Base-by-base conservation (phyloP, 2,329 filamentous ascomycete genomes). In the Dactylonectria estremocensis region DNA sequence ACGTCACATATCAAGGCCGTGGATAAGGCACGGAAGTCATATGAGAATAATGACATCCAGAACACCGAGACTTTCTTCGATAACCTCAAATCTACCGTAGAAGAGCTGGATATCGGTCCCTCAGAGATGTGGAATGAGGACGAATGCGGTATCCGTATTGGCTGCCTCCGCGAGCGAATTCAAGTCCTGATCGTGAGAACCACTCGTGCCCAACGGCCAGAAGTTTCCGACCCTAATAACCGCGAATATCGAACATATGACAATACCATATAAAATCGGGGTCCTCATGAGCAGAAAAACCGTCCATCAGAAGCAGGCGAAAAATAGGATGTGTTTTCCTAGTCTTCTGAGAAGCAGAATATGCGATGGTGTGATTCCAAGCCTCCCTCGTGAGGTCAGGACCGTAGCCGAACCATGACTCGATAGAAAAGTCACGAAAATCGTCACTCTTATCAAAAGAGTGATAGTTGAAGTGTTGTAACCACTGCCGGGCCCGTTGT, bases 231-330 rank as follows among this genome's bases (percentile, higher is more conserved):
- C n/a, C n/a, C n/a, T n/a, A n/a, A n/a, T n/a, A n/a, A n/a, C n/a
- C n/a, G n/a, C n/a, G n/a, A n/a, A 28, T 28, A 28, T 28, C 24
- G 24, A 63, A 57, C 3, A 16, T 28, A 48, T 49, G 10, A 40
- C 31, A 56, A 63, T 63, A 63, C 43, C 28, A 63, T 5, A 63
- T 56, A 48, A 63, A 63, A n/a, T 63, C 45, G 35, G 52, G 50
- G 33, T 56, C 31, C 45, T 63, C 31, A 49, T 57, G n/a, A 40
- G 40, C 28, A n/a, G 52, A 37, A 49, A 63, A 63, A 9, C 53
- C 20, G 33, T 64, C 53, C 31, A 57, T 64, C 5, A 64, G 8
- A 28, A 64, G 53, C 43, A 64, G 33, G 10, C 45, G 18, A 31
- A 43, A 57, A 5, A 64, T 22, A 16, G 45, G 53, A 2, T 57